Percentiles rank a stretch among this genome's conserved stretches.
These are phyloP conservation scores for Arthrobotrys iridis DNA, from an alignment of 2,329 filamentous ascomycete species.

Conservation along the genomic window DNA sequence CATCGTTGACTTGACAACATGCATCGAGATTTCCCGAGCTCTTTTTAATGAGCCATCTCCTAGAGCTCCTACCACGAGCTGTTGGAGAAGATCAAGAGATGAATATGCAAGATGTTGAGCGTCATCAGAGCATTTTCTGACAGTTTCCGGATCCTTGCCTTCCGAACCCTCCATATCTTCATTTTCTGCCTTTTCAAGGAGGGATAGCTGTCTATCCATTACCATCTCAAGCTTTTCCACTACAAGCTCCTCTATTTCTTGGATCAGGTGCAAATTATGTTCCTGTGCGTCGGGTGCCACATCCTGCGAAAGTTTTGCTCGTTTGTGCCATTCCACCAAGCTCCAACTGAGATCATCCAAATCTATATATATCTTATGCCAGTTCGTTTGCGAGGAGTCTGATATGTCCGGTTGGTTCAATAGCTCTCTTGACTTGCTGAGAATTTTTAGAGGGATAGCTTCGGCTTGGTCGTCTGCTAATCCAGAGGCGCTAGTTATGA, in stretches of 20 bases:
- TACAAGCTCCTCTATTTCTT: constrained; percentile 52
- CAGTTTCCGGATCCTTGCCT: constrained; percentile 39
- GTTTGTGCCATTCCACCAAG: constrained; percentile 51
- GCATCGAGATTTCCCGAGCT: constrained; percentile 52
- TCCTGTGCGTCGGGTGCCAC: constrained; percentile 47
- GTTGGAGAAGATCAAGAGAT: constrained; percentile 53
- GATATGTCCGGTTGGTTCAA: constrained; percentile 51
- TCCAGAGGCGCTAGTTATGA: constrained; percentile 48
- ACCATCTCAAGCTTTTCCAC: constrained; percentile 51
- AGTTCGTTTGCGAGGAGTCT: constrained; percentile 49
- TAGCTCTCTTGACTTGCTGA: constrained; percentile 48
- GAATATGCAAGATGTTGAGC: constrained; percentile 53
- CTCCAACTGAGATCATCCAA: constrained; percentile 52
- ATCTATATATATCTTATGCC: constrained; percentile 53
- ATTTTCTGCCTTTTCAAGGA: constrained; percentile 42
- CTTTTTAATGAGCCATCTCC: constrained; percentile 42
- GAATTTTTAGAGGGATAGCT: constrained; percentile 36
- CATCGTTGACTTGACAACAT: constrained; percentile 50
- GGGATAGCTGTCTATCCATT: constrained; percentile 42
- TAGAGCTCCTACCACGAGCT: constrained; percentile 47
- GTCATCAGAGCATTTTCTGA: constrained; percentile 44
- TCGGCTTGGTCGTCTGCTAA: constrained; percentile 44
- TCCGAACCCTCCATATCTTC: constrained; percentile 58
- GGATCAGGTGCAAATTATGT: constrained; percentile 38
- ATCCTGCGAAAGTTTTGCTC: constrained; percentile 45